Conservation (phyloP, 1,284 basidiomycete species). For the Apiotrichum veenhuisii region DNA sequence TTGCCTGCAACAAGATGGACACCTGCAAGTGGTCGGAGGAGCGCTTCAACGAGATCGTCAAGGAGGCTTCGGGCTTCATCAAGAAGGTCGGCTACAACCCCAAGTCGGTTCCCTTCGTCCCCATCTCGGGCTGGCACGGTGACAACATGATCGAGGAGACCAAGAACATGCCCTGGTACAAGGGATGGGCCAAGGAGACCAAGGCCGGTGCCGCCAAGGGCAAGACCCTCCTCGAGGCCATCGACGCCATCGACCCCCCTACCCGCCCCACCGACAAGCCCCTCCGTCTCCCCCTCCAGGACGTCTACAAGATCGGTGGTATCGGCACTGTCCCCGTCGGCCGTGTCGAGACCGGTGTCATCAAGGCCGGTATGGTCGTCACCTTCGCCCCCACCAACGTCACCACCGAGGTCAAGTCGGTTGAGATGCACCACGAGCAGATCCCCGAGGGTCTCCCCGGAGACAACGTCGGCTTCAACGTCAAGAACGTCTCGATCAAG, state of each 20-base stretch:
- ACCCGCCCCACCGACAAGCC: slow-evolving; percentile 97
- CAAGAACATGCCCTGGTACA: slow-evolving; percentile 97
- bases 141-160: slow-evolving; percentile 99
- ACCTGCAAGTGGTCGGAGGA: slow-evolving; percentile 85
- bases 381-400: slow-evolving; percentile 81
- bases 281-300: slow-evolving; percentile 99
- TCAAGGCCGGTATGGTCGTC: slow-evolving; percentile 99
- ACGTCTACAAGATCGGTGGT: slow-evolving; percentile 99
- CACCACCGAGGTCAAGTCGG: slow-evolving; percentile 80
- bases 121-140: slow-evolving; percentile 99
- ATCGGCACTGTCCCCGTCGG: slow-evolving; percentile 99
- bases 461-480: slow-evolving; percentile 78
- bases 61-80: slow-evolving; percentile 98
- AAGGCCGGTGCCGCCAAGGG: slow-evolving; percentile 91
- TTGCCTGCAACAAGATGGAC: slow-evolving; percentile 79
- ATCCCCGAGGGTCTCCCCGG: slow-evolving; percentile 91
- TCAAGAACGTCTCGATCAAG: slow-evolving; percentile 99
- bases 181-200: slow-evolving; percentile 96
- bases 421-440: slow-evolving; percentile 99
- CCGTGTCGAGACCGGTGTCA: slow-evolving; percentile 99
- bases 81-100: slow-evolving; percentile 99
- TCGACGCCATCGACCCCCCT: slow-evolving; percentile 98
- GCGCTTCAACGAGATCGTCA: slow-evolving; percentile 99
- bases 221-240: slow-evolving; percentile 99
- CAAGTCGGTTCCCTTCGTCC: slow-evolving; percentile 96